Base-by-base conservation (phyloP, 2,329 filamentous ascomycete genomes). In the Tolypocladium capitatum region DNA sequence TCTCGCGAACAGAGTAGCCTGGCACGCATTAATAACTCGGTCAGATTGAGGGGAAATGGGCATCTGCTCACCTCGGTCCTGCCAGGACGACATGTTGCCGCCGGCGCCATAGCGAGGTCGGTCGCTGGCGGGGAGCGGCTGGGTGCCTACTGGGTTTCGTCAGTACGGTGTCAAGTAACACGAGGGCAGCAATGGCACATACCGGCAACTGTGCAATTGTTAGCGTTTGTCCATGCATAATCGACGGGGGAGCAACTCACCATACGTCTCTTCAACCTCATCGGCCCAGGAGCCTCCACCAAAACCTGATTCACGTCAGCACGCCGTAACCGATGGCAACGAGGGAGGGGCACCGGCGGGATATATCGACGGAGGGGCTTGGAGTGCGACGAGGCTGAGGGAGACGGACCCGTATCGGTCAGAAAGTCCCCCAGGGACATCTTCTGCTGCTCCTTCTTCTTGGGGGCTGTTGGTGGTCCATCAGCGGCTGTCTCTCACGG, bases 371-470 rank as follows among this genome's bases (percentile, higher is more conserved):
- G 51, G 50, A 51, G 53, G 55, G 51, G 53, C 49, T 51, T 51
- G 51, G 49, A 46, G 51, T 45, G 51, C 48, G 52, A 54, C 52
- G 52, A 55, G 51, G 52, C 51, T 46, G 51, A 52, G 53, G 54
- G 54, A 46, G 49, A 64, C 87, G 70, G 78, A 96, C 91, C 83
- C 70, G 88, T 79, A 69, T 96, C 88, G 65, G 78, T 78, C 76
- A 98, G 80, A 80, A 98, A 98, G 72, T 88, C 86, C 76, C 88
- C 87, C 66, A 97, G 83, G 75, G 86, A 88, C 86, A 98, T 91
- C 78, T 94, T 98, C 81, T 94, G 84, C 69, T 81, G 77, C 72
- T 94, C 84, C 75, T 88, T 86, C 75, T 94, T 94, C 69, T 90
- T 86, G 58, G 90, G 91, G 78, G 86, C 90, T 94, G 63, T 51